Evolutionary conservation across 176 grass and related monocot genomes (phyloP).

Genomic region (Dactylis glomerata): DNA sequence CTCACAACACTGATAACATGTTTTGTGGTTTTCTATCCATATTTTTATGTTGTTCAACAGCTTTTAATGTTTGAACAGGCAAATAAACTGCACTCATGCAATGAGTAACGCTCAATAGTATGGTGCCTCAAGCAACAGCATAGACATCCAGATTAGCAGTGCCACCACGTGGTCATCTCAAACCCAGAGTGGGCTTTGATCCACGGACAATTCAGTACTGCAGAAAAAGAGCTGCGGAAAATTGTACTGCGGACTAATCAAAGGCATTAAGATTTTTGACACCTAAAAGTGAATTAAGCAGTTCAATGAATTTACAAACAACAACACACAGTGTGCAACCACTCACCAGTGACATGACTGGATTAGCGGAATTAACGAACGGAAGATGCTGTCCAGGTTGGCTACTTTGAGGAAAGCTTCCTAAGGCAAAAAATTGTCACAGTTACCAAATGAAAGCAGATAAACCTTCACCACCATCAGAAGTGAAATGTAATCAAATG

Average conservation of each 20-base stretch:
- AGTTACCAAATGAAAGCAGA: conserved; percentile 29
- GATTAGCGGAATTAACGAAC: conserved; percentile 85
- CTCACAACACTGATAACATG: not conserved
- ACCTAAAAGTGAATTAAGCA: conserved; percentile 23
- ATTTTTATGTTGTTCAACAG: conserved; percentile 7
- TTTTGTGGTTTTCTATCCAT: not conserved
- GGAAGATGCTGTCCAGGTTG: conserved; percentile 56
- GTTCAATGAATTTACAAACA: conserved; percentile 1
- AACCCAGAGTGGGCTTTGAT: not conserved
- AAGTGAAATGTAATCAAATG: conserved; percentile 17
- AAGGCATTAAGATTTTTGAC: not conserved
- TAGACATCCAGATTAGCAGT: not conserved
- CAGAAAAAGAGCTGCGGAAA: not conserved
- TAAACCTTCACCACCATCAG: conserved; percentile 1
- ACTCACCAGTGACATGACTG: conserved; percentile 97
- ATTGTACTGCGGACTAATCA: not conserved
- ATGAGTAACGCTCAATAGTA: not conserved
- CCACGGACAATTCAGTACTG: conserved; percentile 1
- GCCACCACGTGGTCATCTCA: not conserved
- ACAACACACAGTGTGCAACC: not conserved
- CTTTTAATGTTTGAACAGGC: conserved; percentile 23
- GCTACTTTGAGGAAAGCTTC: conserved; percentile 39
- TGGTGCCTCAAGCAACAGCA: not conserved
- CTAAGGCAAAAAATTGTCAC: conserved; percentile 35
- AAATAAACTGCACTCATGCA: conserved; percentile 22